Evolutionary conservation across 306 rosid species (phyloP).

Genomic region (Fagus crenata): DNA sequence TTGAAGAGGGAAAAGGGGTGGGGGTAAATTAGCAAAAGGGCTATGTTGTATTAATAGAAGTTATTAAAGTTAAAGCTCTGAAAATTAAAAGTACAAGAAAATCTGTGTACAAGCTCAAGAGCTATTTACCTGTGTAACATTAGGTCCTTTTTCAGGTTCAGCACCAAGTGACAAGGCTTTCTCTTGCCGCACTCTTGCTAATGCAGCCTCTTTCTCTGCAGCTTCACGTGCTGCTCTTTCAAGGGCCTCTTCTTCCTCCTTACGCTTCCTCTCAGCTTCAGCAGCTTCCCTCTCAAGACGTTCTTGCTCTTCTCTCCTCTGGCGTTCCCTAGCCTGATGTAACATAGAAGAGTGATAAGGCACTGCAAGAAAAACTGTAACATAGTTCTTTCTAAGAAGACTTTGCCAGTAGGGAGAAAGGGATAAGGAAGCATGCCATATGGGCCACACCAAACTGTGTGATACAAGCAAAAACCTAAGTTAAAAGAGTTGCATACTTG

Average conservation of each 20-base stretch:
- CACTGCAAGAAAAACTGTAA: constrained; percentile 20
- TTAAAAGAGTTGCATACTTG: constrained; percentile 58
- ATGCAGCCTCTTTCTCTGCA: constrained; percentile 77
- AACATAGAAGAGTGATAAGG: constrained; percentile 29
- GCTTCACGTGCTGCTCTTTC: constrained; percentile 92
- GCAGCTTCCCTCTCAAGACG: constrained; percentile 93
- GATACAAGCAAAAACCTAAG: constrained; percentile 5
- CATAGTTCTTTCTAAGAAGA: constrained; percentile 16
- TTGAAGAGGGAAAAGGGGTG: neutral
- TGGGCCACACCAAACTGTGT: constrained; percentile 5
- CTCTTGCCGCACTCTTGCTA: constrained; percentile 73
- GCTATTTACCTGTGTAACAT: constrained; percentile 75
- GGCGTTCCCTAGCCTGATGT: constrained; percentile 88
- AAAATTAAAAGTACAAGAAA: constrained; percentile 12
- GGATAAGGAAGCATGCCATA: constrained; percentile 12
- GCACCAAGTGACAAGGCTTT: constrained; percentile 83
- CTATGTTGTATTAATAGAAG: neutral
- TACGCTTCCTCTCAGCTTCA: constrained; percentile 80
- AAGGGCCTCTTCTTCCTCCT: constrained; percentile 88
- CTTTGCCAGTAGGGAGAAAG: constrained; percentile 9
- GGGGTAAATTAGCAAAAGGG: constrained; percentile 2
- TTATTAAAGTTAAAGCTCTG: constrained; percentile 3
- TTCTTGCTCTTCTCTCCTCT: constrained; percentile 88
- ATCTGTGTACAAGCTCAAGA: constrained; percentile 10
- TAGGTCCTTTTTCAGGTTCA: constrained; percentile 93